phyloP scores from a whole-genome alignment of 1,284 basidiomycete genomes.

The Sanghuangporus baumii region DNA sequence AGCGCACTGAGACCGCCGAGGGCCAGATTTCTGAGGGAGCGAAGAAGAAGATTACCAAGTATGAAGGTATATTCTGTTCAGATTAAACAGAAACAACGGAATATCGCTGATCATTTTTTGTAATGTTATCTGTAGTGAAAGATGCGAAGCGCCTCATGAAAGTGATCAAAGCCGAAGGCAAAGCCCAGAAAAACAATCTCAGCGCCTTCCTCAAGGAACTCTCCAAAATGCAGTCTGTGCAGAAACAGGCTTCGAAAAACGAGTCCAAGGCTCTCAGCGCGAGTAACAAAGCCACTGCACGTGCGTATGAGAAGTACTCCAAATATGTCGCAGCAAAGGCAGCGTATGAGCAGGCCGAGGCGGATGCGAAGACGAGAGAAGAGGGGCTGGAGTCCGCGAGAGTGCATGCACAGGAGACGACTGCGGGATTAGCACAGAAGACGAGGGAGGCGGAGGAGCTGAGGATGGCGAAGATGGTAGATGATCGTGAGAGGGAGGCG shows the following conservation, averaged over 20 bases:
- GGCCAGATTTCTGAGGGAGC: neutral
- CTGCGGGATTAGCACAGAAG: constrained; percentile 25
- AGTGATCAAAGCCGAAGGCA: constrained; percentile 18
- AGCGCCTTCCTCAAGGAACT: constrained; percentile 14
- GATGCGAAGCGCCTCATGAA: constrained; percentile 17
- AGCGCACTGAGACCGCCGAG: constrained; percentile 14
- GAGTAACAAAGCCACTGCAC: constrained; percentile 31
- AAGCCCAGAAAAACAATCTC: constrained; percentile 15
- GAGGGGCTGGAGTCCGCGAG: constrained; percentile 21
- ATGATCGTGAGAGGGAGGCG: constrained; percentile 36
- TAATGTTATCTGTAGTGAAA: constrained; percentile 8
- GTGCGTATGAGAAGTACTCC: constrained; percentile 34
- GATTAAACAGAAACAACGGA: neutral
- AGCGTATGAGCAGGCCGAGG: constrained; percentile 17
- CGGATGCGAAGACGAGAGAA: constrained; percentile 19
- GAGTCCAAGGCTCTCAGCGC: constrained; percentile 32
- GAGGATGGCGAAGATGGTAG: constrained; percentile 34
- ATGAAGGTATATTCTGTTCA: constrained; percentile 6
- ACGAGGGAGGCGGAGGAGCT: constrained; percentile 36
- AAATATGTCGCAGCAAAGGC: constrained; percentile 20
- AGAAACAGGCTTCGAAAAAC: constrained; percentile 21
- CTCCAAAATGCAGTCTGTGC: constrained; percentile 14
- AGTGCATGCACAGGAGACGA: constrained; percentile 22
- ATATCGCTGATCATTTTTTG: neutral
- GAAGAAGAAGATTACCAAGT: constrained; percentile 11